Conservation (phyloP, 2,329 filamentous ascomycete species). For the Paraphaeosphaeria sporulosa region DNA sequence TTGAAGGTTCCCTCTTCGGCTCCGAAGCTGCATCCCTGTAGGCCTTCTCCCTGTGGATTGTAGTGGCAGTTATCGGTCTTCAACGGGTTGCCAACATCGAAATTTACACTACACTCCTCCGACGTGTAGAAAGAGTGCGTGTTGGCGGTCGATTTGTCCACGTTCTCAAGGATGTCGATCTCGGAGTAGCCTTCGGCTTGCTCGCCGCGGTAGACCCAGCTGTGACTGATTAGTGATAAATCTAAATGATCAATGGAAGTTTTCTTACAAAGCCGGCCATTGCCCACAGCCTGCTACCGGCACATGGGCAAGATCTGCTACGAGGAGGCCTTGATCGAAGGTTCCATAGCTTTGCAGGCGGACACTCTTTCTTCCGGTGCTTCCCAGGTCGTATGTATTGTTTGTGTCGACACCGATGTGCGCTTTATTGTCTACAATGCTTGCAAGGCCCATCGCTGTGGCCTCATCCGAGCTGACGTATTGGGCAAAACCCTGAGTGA, state of each 20-base stretch:
- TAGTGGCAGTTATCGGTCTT: slow-evolving; percentile 10
- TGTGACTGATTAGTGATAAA: neutral
- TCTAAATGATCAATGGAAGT: neutral
- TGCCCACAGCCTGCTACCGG: slow-evolving; percentile 9
- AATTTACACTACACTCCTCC: slow-evolving; percentile 6
- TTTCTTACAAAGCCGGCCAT: slow-evolving; percentile 5
- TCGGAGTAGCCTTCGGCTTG: slow-evolving; percentile 8
- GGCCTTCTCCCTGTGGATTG: neutral
- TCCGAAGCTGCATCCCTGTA: slow-evolving; percentile 4
- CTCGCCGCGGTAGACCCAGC: slow-evolving; percentile 9
- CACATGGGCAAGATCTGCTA: slow-evolving; percentile 7
- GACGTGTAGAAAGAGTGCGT: slow-evolving; percentile 8
- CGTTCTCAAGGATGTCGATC: slow-evolving; percentile 10
- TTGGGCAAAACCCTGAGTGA: slow-evolving; percentile 8
- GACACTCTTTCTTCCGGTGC: slow-evolving; percentile 8
- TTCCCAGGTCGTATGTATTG: slow-evolving; percentile 5
- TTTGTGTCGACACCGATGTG: slow-evolving; percentile 7
- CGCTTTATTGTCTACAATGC: slow-evolving; percentile 5
- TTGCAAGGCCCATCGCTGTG: neutral
- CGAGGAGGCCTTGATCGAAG: slow-evolving; percentile 3
- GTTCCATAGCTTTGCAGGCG: neutral
- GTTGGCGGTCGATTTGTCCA: slow-evolving; percentile 6
- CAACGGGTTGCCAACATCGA: slow-evolving; percentile 1
- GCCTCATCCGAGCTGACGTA: slow-evolving; percentile 7
- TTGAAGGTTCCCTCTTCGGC: slow-evolving; percentile 11